Conservation (phyloP, 768 basidiomycete species). For the Termitomyces sp. region DNA sequence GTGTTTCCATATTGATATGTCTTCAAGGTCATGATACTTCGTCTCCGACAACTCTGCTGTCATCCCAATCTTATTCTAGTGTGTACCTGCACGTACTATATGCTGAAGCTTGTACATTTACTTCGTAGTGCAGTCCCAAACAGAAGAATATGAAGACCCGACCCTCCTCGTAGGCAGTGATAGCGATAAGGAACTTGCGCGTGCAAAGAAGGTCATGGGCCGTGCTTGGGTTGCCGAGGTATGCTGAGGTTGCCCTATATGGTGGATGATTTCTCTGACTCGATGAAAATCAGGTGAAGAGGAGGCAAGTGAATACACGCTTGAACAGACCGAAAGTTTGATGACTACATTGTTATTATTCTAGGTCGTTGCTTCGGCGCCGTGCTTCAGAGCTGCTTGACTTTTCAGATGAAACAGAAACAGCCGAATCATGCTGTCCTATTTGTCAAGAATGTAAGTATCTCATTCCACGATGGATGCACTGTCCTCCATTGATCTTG, state of each 20-base stretch:
- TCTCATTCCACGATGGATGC: neutral
- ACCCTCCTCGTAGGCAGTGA: conserved; percentile 44
- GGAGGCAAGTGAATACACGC: conserved; percentile 21
- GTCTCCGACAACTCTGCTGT: conserved; percentile 70
- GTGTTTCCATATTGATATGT: neutral
- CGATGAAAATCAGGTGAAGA: conserved; percentile 28
- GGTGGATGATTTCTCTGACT: neutral
- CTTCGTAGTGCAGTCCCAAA: conserved; percentile 29
- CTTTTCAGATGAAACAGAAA: conserved; percentile 46
- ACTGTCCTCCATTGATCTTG: neutral
- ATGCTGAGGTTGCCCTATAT: neutral
- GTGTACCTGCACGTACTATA: conserved; percentile 17
- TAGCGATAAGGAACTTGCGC: conserved; percentile 52
- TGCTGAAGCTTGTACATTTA: neutral
- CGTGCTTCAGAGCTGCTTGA: conserved; percentile 39
- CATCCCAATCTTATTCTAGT: conserved; percentile 73
- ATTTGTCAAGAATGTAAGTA: conserved; percentile 60
- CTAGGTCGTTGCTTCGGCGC: conserved; percentile 47
- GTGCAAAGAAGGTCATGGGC: conserved; percentile 50
- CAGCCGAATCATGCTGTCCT: conserved; percentile 48
- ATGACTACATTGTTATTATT: neutral
- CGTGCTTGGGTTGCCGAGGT: conserved; percentile 39
- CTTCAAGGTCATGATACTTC: conserved; percentile 64
- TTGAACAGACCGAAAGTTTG: neutral
- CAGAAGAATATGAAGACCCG: conserved; percentile 49